Base-by-base conservation (phyloP, 306 rosid genomes). In the Corylus heterophylla region DNA sequence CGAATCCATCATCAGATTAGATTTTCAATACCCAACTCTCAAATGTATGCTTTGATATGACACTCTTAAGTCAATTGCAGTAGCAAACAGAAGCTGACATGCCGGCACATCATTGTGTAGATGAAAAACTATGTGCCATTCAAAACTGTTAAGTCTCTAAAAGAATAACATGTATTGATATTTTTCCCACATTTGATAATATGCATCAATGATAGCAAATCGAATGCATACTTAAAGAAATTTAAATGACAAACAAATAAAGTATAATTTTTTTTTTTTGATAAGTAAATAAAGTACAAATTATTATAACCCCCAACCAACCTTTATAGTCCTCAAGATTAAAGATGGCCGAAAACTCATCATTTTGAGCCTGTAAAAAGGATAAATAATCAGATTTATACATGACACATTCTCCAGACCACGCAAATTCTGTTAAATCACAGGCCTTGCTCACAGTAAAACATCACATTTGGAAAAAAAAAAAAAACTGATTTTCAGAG, bases 261-360 rank as follows among this genome's bases (percentile, higher is more conserved):
- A 70, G 18, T 56, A 47, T 81, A 49, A 31, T 31, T 31, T 31
- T 31, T 31, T 31, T 31, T 31, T 31, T 31, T 31, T 31, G 35
- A 31, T 31, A 31, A 31, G 35, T 31, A 45, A 44, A 59, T 55
- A 17, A 47, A 70, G 18, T 56, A 47, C 83, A 49, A 31, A 2
- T 1, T 7, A n/a, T 49, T 59, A 52, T 13, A 71, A 50, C 59
- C 67, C 47, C 37, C 10, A 56, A 74, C 80, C 71, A 83, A 93
- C 99, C 98, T 89, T 89, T 95, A 87, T 91, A 95, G 80, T 95
- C 98, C 89, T 93, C 99, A 35, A 95, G 98, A 83, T 95, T 95
- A 81, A 95, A 95, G 83, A 93, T 66, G 52, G 81, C 86, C 80
- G 97, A 85, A 72, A 93, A 95, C 44, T 89, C 93, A 51, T 90